Base-by-base conservation (phyloP, 768 basidiomycete genomes). In the Rhodotorula babjevae region DNA sequence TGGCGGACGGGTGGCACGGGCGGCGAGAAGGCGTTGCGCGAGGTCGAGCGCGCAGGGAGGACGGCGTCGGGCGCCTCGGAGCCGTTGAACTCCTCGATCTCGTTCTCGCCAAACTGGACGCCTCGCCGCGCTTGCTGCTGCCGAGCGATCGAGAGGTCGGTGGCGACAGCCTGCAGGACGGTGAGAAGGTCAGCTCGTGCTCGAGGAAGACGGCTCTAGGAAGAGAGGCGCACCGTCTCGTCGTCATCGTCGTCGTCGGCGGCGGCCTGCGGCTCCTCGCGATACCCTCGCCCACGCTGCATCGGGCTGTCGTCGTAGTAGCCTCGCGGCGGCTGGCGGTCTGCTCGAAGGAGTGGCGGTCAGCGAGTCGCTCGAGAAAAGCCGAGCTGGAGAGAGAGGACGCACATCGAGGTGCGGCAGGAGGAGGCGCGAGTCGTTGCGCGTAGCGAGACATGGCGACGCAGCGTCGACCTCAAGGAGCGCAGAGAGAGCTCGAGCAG, bases 81-180 rank as follows among this genome's bases (percentile, higher is more conserved):
- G 16, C 66, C 71, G 53, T 72, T 60, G 53, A 72, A 72, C 53
- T 68, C 66, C 33, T 72, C 71, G 29, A 66, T 58, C 36, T 64
- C 67, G 71, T 72, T 72, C 58, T 58, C 44, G 15, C 71, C 71
- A 29, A 72, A 72, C 18, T 63, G 52, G 6, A 72, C 71, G 7
- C 55, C 49, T 7, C 71, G 62, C 1, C 63, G 14, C 11, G 55
- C 16, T 0, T 19, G n/a, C 0, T 59, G 67, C n/a, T 52, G 49
- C 5, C 42, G 67, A 23, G 52, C 29, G 2, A n/a, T 3, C 29
- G 71, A 72, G 27, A 72, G 63, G 49, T 72, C 71, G 25, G 71
- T 72, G 0, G 58, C 71, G 36, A 72, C 67, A 0, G 71, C 71
- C 71, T 72, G 36, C n/a, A 27, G 29, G 15, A 2, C 40, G 14